Evolutionary conservation across 1,139 yeast genomes (phyloP).

Genomic region (Yamadazyma buinensis): DNA sequence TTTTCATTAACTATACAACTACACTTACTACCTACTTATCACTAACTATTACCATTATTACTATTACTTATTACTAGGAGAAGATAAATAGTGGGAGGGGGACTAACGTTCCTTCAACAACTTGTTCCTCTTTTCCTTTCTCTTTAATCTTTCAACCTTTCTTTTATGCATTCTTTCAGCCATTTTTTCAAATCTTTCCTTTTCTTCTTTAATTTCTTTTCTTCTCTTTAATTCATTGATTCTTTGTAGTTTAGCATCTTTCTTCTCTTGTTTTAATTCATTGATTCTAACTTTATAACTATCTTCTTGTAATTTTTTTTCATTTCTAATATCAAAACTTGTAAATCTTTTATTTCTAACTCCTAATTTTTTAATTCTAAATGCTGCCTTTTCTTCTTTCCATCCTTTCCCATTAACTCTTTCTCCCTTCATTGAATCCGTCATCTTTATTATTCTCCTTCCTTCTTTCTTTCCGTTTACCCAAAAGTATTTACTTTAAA

Average conservation of each 20-base stretch:
- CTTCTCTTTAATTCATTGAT: constrained; percentile 58
- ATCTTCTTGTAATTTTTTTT: constrained; percentile 36
- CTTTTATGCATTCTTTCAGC: constrained; percentile 76
- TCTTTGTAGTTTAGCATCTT: constrained; percentile 45
- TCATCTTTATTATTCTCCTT: too few relatives aligned
- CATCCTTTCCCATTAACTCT: constrained; percentile 54
- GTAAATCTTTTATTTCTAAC: constrained; percentile 17
- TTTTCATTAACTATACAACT: too few relatives aligned
- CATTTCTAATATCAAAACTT: constrained; percentile 29
- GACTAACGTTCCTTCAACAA: constrained; percentile 64
- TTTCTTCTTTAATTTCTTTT: constrained; percentile 67
- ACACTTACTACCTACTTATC: too few relatives aligned
- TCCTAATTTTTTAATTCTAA: constrained; percentile 37
- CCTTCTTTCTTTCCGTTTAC: too few relatives aligned
- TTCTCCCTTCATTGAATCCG: too few relatives aligned
- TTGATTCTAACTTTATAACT: constrained; percentile 52
- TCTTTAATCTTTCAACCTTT: constrained; percentile 74
- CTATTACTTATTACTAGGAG: not conserved
- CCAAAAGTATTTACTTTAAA: too few relatives aligned
- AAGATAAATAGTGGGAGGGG: too few relatives aligned
- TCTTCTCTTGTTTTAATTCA: constrained; percentile 60
- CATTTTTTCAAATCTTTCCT: constrained; percentile 66
- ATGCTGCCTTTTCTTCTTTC: constrained; percentile 53
- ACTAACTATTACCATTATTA: not conserved
- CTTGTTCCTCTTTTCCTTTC: constrained; percentile 80